phyloP scores from a whole-genome alignment of 176 grass and related monocot species.

The Triticum timopheevii region DNA sequence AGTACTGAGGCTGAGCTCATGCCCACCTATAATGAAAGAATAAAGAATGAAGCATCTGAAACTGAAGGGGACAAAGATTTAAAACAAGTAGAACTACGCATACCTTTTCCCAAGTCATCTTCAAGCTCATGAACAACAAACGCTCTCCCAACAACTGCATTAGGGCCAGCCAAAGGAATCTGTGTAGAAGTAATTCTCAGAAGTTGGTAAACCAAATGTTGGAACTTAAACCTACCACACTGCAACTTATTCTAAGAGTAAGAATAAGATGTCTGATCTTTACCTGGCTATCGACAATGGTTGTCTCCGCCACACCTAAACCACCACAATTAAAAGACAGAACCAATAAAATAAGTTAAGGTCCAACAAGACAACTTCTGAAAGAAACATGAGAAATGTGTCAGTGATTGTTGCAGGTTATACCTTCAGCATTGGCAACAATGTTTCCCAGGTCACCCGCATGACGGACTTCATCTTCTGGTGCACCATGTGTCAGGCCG shows the following conservation, averaged over 20 bases:
- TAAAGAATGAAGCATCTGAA: background rate
- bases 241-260: conserved; percentile 17
- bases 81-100: conserved; percentile 14
- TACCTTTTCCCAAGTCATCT: conserved; percentile 99
- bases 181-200: conserved; percentile 34
- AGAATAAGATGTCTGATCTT: background rate
- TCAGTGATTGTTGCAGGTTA: background rate
- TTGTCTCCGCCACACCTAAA: conserved; percentile 84
- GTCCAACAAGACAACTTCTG: background rate
- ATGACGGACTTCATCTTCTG: conserved; percentile 75
- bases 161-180: conserved; percentile 83
- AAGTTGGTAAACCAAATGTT: background rate
- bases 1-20: conserved; percentile 93
- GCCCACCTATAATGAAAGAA: conserved; percentile 56
- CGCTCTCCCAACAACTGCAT: conserved; percentile 90
- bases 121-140: conserved; percentile 98
- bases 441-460: conserved; percentile 94
- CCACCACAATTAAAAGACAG: conserved; percentile 32
- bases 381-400: conserved; percentile 17
- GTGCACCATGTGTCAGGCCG: conserved; percentile 67
- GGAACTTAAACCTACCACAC: background rate
- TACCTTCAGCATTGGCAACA: conserved; percentile 81
- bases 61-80: background rate
- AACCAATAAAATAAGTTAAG: conserved; percentile 19
- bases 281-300: conserved; percentile 87